Evolutionary conservation across 2,329 filamentous ascomycete genomes (phyloP).

Genomic region (Exophiala xenobiotica): DNA sequence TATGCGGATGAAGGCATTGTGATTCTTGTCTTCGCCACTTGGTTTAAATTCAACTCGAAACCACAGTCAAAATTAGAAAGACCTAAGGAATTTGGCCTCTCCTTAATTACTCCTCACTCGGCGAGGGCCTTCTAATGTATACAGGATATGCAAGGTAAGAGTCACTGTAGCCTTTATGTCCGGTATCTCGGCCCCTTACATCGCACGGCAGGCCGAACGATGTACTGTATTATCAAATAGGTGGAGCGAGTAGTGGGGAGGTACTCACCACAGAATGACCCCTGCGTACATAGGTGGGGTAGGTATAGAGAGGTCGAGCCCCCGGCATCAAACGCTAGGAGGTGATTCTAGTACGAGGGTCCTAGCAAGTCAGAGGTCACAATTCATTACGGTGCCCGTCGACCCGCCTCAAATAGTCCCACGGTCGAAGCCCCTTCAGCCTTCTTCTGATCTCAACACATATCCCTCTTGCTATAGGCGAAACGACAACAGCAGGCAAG

Average conservation of each 20-base stretch:
- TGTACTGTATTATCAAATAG: not conserved
- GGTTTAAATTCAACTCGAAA: not conserved
- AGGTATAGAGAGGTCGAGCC: not conserved
- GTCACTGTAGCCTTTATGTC: not conserved
- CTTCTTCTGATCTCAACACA: not conserved
- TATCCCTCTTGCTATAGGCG: not conserved
- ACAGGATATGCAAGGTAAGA: not conserved
- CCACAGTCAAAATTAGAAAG: not conserved
- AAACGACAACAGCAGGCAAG: not conserved
- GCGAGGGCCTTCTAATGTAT: not conserved
- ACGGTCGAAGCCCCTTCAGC: not conserved
- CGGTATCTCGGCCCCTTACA: not conserved
- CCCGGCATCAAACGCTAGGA: too few relatives aligned
- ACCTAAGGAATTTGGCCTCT: not conserved
- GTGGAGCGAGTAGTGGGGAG: not conserved
- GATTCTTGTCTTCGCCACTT: not conserved
- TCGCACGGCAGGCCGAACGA: too few relatives aligned
- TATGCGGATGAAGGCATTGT: conserved; percentile 5
- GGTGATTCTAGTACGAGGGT: not conserved
- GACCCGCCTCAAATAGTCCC: not conserved
- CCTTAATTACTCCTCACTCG: not conserved
- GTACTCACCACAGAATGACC: not conserved
- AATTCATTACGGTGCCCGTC: not conserved
- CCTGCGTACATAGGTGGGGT: not conserved
- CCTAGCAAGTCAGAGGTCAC: not conserved